These are phyloP conservation scores for Gossypium mustelinum DNA, from an alignment of 345 rosid species.

Conservation along the genomic window DNA sequence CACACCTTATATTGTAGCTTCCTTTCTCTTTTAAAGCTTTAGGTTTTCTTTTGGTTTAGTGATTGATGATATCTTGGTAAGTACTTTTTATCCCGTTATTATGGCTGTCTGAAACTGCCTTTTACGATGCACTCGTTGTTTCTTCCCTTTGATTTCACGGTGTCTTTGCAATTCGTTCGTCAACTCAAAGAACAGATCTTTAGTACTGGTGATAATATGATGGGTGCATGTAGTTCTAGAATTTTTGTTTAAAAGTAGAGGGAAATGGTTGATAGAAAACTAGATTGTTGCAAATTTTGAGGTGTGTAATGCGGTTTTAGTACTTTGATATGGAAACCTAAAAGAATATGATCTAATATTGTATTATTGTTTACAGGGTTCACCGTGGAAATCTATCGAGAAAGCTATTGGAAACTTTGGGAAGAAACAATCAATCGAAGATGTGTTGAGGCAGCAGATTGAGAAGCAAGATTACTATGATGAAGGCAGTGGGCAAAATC, in stretches of 20 bases:
- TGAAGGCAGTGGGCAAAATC: conserved; percentile 41
- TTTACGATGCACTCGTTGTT: no score
- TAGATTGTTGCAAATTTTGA: background rate
- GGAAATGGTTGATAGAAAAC: background rate
- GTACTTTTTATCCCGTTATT: no score
- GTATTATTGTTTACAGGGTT: conserved; percentile 33
- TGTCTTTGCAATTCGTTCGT: background rate
- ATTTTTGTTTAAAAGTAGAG: background rate
- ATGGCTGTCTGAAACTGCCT: no score
- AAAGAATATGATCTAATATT: background rate
- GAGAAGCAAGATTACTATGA: conserved; percentile 35
- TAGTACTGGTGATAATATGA: background rate
- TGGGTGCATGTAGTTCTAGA: background rate
- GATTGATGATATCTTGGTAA: background rate
- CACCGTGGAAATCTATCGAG: conserved; percentile 34
- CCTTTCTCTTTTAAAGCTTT: no score
- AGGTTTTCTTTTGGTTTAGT: no score
- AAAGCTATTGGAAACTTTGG: conserved; percentile 51
- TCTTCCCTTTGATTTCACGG: background rate
- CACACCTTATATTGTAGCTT: background rate
- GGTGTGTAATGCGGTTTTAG: background rate
- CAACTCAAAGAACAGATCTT: background rate
- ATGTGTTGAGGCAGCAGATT: conserved; percentile 36
- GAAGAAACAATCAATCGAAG: conserved; percentile 56
- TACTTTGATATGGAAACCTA: background rate